Evolutionary conservation across 148 eudicot genomes (phyloP), one percentile per base, ranked within the genome.

Genomic region (Fagopyrum homotropicum): DNA sequence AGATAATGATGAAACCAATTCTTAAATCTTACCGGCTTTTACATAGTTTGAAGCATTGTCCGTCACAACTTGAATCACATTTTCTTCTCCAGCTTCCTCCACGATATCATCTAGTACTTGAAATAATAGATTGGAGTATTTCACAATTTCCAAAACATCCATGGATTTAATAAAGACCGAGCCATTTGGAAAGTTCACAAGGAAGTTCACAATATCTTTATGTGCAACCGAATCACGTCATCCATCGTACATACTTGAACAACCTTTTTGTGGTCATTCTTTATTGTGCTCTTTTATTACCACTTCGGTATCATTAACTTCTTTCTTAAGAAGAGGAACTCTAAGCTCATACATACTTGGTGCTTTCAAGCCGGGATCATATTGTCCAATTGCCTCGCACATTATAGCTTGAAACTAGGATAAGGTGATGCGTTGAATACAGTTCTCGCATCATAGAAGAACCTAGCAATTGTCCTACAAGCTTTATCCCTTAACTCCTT

Each of bases 121-220:
- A 26, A 44, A 77, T 14, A 59, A 45, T n/a, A 77, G 17, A 9
- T 55, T 29, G 2, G 54, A 52, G 73, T 72, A 71, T 54, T 77
- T 48, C 63, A 73, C 50, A 78, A 73, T n/a, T 30, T 60, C 57
- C 3, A 64, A 73, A 50, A 73, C 73, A 73, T 78, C 73, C 60
- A 78, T 63, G n/a, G 76, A 78, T 64, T 76, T 30, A 3, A 76
- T 9, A 17, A 73, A 73, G 4, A 78, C 12, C 0, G 72, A 73
- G 1, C 80, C 80, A 4, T 45, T 73, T 40, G 6, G 64, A 72
- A 49, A 29, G 46, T 75, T 55, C 26, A 64, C 60, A 3, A 75
- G 57, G 61, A 64, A 17, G 64, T 75, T 75, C 26, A 72, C 57
- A 54, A 77, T 59, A 56, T 77, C 80, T 22, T 64, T 77, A 54